Base-by-base conservation (phyloP, 345 rosid species). In the Noccaea bulbosa region DNA sequence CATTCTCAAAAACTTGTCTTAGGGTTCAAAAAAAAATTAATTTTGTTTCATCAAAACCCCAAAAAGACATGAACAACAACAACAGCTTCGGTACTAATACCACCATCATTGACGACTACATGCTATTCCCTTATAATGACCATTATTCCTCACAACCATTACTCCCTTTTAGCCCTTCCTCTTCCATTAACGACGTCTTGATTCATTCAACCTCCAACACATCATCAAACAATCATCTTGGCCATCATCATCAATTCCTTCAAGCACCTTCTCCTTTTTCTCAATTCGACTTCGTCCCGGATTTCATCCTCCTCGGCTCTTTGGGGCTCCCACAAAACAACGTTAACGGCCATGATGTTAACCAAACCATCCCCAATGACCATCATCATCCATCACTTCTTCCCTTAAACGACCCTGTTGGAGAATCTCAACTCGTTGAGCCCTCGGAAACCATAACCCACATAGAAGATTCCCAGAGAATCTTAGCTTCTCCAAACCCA, bases 221-320 rank as follows among this genome's bases (percentile, higher is more conserved):
- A 33, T 16, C 68, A 74, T 16, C 68, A 74, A 66, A 48, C 69
- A 55, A 46, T 56, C 17, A 41, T 59, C 77, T 57, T 74, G 61
- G 34, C 38, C 67, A 73, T 30, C 17, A 53, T 60, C 73, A 75
- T 17, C 75, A 68, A 9, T 54, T 62, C 60, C 40, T 62, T 32
- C 71, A 63, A 53, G 41, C 62, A 62, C 84, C 92, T 35, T 84
- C 92, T 70, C 85, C 89, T 12, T 82, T 74, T 47, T 39, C 71
- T 39, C 73, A 75, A 12, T 81, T 63, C 71, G 83, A 85, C 15
- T 52, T 63, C 7, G 78, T 55, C 11, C 64, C 74, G 5, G 81
- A 79, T 37, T 53, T 38, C 1, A 69, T 77, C 44, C 65, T 64
- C 8, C 52, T 67, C 37, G 53, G 47, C 64, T 11, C 70, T 53